These are phyloP conservation scores for carrot (Daucus carota) DNA, from an alignment of 129 eudicot species.

Conservation along the genomic window DH1_v3.0 NC_030385.2:36570001-36570500, in stretches of 20 bases:
- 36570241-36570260: not conserved
- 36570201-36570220: not conserved
- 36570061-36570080: not conserved
- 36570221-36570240: not conserved
- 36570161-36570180: not conserved
- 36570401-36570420: conserved; percentile 36
- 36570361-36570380: conserved; percentile 50
- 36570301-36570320: conserved; percentile 21
- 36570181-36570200: not conserved
- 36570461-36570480: conserved; percentile 33
- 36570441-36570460: conserved; percentile 38
- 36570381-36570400: conserved; percentile 31
- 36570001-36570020: not conserved
- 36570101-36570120: not conserved
- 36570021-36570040: not conserved
- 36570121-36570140: not conserved
- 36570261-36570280: not conserved
- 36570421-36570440: conserved; percentile 28
- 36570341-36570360: conserved; percentile 50
- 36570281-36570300: not conserved
- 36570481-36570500: not conserved
- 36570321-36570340: conserved; percentile 22
- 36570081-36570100: not conserved
- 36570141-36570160: not conserved
- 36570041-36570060: not conserved